These are phyloP conservation scores for Cryptosporidium tyzzeri DNA, from an alignment of 169 alveolate genomes.

Conservation along the genomic window DNA sequence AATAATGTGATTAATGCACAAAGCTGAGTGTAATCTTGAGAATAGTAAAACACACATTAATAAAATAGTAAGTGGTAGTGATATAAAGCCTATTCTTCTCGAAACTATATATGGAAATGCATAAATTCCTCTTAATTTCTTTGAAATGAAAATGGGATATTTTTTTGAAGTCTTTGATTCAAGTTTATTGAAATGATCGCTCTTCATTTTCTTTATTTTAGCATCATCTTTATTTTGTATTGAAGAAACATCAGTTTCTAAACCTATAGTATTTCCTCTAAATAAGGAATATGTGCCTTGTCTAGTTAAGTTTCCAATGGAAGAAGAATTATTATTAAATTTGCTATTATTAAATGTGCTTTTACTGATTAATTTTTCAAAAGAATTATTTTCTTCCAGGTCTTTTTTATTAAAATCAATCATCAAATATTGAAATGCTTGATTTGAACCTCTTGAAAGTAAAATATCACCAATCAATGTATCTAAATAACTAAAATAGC, in stretches of 20 bases:
- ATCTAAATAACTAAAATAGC: conserved; percentile 51
- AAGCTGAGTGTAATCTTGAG: conserved; percentile 47
- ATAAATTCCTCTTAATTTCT: conserved; percentile 43
- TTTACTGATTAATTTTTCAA: neutral
- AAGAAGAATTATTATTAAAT: neutral
- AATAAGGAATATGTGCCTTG: conserved; percentile 25
- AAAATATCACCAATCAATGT: conserved; percentile 72
- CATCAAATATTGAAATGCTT: conserved; percentile 39
- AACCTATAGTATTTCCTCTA: conserved; percentile 56
- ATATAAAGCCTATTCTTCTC: conserved; percentile 70
- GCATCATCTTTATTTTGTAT: conserved; percentile 32
- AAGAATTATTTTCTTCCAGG: neutral
- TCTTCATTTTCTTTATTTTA: conserved; percentile 19
- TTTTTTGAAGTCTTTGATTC: neutral
- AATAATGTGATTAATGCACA: conserved; percentile 39
- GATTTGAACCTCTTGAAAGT: conserved; percentile 64
- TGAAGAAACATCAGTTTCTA: conserved; percentile 65
- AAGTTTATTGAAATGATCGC: neutral
- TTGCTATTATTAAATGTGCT: neutral
- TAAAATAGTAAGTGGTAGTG: conserved; percentile 57
- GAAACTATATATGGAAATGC: conserved; percentile 72
- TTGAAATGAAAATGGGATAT: conserved; percentile 45
- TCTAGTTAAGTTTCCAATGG: conserved; percentile 8
- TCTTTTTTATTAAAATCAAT: conserved; percentile 6
- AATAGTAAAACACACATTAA: conserved; percentile 57